phyloP scores from a whole-genome alignment of 139 green algal species.

The Picochlorum sp. region DNA sequence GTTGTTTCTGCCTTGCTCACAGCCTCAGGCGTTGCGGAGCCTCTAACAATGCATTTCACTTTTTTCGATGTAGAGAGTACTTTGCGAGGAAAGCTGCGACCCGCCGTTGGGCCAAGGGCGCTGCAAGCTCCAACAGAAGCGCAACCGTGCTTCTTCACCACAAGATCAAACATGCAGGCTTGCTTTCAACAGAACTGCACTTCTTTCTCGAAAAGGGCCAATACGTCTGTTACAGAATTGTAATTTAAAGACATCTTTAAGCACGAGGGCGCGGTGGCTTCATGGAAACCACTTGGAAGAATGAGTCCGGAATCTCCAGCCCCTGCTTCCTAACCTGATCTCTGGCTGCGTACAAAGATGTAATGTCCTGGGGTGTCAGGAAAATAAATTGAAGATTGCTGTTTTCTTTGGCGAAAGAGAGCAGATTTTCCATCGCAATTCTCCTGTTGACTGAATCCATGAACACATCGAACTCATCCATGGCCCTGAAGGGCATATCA shows the following conservation, averaged over 20 bases:
- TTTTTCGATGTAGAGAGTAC: background rate
- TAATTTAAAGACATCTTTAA: background rate
- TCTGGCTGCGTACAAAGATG: constrained; percentile 30
- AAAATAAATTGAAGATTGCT: constrained; percentile 65
- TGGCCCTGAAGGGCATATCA: constrained; percentile 66
- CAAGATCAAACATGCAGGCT: too few species aligned
- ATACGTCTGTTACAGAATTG: too few species aligned
- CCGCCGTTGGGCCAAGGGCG: background rate
- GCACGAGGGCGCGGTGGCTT: background rate
- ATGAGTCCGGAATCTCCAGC: constrained; percentile 11
- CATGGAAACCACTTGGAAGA: constrained; percentile 27
- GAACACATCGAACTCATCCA: constrained; percentile 88
- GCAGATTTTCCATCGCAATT: constrained; percentile 56
- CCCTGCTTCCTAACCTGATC: constrained; percentile 9
- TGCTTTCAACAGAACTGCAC: background rate
- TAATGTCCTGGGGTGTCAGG: constrained; percentile 63
- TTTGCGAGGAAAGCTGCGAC: background rate
- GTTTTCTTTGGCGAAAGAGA: constrained; percentile 58
- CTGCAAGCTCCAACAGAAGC: background rate
- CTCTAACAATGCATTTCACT: background rate
- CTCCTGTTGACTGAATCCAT: constrained; percentile 56
- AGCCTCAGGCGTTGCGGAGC: background rate
- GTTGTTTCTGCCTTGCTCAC: background rate
- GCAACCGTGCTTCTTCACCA: background rate
- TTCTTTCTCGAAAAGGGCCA: background rate